Conservation (phyloP, 495 filamentous ascomycete genomes). For the Corynascus novoguineensis region DNA sequence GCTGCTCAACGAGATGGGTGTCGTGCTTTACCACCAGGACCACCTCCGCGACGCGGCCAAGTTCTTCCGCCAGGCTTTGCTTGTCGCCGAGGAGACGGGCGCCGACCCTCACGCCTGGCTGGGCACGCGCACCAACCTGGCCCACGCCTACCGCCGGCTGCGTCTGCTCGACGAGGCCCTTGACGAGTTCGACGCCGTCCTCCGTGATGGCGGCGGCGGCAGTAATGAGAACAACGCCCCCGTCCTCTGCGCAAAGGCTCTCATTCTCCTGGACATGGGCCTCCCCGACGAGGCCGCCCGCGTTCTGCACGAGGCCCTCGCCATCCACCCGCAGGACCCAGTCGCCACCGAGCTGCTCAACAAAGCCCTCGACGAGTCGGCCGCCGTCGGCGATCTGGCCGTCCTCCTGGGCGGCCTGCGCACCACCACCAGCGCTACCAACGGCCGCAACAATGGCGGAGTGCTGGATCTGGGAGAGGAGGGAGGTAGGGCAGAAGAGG, state of each 20-base stretch:
- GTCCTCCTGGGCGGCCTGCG: constrained; percentile 5
- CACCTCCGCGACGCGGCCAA: constrained; percentile 63
- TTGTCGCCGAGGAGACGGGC: constrained; percentile 70
- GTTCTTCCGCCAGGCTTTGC: constrained; percentile 68
- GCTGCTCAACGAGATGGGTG: constrained; percentile 90
- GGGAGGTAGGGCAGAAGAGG: constrained; percentile 9
- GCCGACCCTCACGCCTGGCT: constrained; percentile 81
- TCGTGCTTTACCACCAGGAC: constrained; percentile 90
- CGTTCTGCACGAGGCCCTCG: constrained; percentile 67
- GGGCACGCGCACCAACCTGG: constrained; percentile 80
- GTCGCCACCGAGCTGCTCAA: constrained; percentile 70
- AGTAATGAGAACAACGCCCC: constrained; percentile 64
- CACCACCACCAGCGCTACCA: too few species aligned
- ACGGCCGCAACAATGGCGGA: too few species aligned
- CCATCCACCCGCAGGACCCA: constrained; percentile 60
- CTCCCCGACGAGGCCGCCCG: constrained; percentile 62
- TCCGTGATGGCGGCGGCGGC: constrained; percentile 70
- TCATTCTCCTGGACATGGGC: constrained; percentile 65
- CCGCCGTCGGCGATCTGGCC: constrained; percentile 32
- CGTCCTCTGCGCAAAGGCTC: constrained; percentile 66
- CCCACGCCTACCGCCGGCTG: constrained; percentile 73
- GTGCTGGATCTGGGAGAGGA: neutral
- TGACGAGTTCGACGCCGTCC: constrained; percentile 73
- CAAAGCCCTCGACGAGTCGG: constrained; percentile 67
- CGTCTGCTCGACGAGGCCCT: constrained; percentile 67